These are phyloP conservation scores for Microstroma glucosiphilum DNA, from an alignment of 1,284 basidiomycete species.

Conservation along the genomic window DNA sequence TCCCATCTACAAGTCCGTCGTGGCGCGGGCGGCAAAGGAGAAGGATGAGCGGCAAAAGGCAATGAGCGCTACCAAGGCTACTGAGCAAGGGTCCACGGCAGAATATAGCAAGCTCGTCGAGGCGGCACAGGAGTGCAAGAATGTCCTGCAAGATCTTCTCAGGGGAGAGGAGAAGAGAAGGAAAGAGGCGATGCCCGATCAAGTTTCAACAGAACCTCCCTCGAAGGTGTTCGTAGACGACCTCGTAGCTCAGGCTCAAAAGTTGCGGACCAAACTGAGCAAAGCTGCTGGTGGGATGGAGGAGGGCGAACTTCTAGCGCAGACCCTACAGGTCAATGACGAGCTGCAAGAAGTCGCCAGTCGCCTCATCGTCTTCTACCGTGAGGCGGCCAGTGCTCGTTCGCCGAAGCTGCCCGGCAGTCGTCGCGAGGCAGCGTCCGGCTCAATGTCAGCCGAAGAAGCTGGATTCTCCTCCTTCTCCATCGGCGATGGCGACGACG, in stretches of 20 bases:
- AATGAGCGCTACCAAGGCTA: constrained; percentile 20
- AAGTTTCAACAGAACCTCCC: constrained; percentile 17
- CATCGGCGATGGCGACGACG: constrained; percentile 38
- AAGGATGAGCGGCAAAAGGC: constrained; percentile 32
- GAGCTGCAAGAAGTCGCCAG: constrained; percentile 27
- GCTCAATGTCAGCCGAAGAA: too few relatives aligned
- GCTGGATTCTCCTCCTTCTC: constrained; percentile 31
- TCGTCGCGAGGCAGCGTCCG: constrained; percentile 13
- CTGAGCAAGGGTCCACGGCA: constrained; percentile 15
- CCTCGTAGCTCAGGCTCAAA: constrained; percentile 25
- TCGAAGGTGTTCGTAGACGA: constrained; percentile 28
- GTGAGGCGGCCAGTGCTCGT: constrained; percentile 11
- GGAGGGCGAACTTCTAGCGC: constrained; percentile 15
- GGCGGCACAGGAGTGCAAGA: constrained; percentile 13
- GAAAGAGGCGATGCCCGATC: constrained; percentile 18
- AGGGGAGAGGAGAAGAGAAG: constrained; percentile 25
- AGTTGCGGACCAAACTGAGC: constrained; percentile 16
- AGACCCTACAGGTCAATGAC: constrained; percentile 29
- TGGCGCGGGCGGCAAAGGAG: constrained; percentile 34
- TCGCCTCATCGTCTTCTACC: constrained; percentile 24
- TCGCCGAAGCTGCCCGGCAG: not conserved
- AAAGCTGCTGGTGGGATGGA: constrained; percentile 12
- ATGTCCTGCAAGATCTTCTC: constrained; percentile 27
- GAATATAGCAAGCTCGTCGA: constrained; percentile 15
- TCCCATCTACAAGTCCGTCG: constrained; percentile 41